These are phyloP conservation scores for Trypanosoma boissoni DNA, from an alignment of 208 protist species.

Conservation along the genomic window DNA sequence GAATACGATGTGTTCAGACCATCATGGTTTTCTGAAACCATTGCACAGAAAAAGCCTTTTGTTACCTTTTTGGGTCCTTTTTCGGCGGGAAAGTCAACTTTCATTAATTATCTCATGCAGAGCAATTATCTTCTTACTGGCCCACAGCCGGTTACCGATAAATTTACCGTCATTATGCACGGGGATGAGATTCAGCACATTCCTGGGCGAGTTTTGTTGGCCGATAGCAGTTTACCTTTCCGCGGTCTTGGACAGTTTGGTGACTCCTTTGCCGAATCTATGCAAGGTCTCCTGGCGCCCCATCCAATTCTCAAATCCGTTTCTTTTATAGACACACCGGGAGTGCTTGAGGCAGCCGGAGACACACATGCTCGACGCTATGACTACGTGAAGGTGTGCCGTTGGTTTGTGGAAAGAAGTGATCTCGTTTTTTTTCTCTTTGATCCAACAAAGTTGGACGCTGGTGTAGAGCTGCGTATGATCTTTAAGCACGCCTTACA, in stretches of 20 bases:
- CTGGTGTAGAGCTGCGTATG: conserved; percentile 66
- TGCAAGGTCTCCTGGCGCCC: conserved; percentile 67
- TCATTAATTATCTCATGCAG: conserved; percentile 93
- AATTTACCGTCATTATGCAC: conserved; percentile 94
- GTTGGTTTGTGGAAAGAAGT: conserved; percentile 93
- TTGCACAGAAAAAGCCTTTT: conserved; percentile 77
- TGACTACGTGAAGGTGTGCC: conserved; percentile 74
- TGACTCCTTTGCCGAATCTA: conserved; percentile 83
- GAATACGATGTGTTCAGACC: conserved; percentile 64
- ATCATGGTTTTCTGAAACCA: conserved; percentile 63
- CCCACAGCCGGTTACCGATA: conserved; percentile 93
- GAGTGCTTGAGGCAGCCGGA: conserved; percentile 92
- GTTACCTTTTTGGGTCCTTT: conserved; percentile 88
- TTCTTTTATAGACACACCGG: conserved; percentile 96
- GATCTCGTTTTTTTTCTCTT: conserved; percentile 97
- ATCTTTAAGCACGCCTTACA: conserved; percentile 65
- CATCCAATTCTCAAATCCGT: conserved; percentile 91
- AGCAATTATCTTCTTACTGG: conserved; percentile 84
- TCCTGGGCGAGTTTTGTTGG: conserved; percentile 84
- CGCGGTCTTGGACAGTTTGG: conserved; percentile 85
- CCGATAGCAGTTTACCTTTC: conserved; percentile 87
- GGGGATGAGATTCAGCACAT: conserved; percentile 75
- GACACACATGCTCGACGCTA: conserved; percentile 65
- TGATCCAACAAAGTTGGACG: conserved; percentile 97
- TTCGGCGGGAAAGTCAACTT: conserved; percentile 92